Base-by-base conservation (phyloP, 192 early-diverging fungal species). In the Spizellomyces sp. region DNA sequence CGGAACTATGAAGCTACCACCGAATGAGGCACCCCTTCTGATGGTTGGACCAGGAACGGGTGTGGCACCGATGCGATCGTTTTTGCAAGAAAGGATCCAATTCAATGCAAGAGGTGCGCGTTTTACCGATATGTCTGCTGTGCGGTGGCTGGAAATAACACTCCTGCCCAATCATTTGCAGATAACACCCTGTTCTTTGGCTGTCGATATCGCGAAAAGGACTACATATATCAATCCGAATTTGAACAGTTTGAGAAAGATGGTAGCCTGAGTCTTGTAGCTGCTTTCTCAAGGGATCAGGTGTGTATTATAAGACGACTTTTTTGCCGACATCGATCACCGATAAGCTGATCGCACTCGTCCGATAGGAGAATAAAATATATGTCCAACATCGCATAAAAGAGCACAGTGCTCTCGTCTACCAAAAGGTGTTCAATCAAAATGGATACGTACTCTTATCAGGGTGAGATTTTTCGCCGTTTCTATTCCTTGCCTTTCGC, bases 1-100 rank as follows among this genome's bases (percentile, higher is more conserved):
- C 21, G 70, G 70, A 36, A 64, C 70, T n/a, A 17, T 72, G 61
- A 22, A 42, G 21, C 21, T 72, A 54, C 70, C 70, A 2, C 10
- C 54, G 41, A 15, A 8, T 36, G 55, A 56, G 44, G 36, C 19
- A 64, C 69, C 75, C 1, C 21, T 62, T 0, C 89, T 97, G 44
- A 88, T 92, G 63, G 90, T 97, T 61, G 97, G 93, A 0, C 93
- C 93, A 55, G 80, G 80, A 56, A 98, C 96, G 0, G 96, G 96
- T 17, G 84, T 99, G 21, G 95, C 97, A 8, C 92, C 96, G 0
- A 95, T 99, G 86, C 84, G 94, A 69, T 79, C 93, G 36, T 87
- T 96, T 54, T 64, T 95, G 14, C 77, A 89, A 50, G 75, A 84
- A 9, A 83, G 94, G 0, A 62, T 85, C 12, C 45, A 58, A 5